Conservation (phyloP, 345 rosid species). For the Corchorus olitorius region DNA sequence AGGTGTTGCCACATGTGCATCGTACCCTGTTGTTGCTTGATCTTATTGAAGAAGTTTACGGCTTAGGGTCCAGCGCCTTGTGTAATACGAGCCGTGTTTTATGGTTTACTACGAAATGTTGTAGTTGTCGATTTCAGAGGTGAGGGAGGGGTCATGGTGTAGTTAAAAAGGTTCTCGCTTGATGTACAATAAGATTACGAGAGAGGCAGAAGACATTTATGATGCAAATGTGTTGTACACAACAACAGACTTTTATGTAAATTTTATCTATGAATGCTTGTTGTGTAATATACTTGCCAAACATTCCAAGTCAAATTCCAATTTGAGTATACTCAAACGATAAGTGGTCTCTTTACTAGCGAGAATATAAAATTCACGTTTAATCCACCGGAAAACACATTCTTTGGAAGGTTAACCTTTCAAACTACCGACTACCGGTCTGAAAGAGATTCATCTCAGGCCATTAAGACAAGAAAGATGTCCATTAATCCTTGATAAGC, state of each 20-base stretch:
- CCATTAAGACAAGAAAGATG: too few species aligned
- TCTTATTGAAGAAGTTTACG: neutral
- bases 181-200: conserved; percentile 15
- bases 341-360: neutral
- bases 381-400: too few species aligned
- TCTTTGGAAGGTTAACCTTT: too few species aligned
- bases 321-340: neutral
- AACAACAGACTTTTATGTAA: neutral
- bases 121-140: neutral
- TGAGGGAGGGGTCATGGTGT: neutral
- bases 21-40: conserved; percentile 76
- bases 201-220: neutral
- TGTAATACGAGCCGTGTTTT: neutral
- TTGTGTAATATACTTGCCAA: neutral
- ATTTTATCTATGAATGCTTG: neutral
- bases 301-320: neutral
- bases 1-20: conserved; percentile 96
- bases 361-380: too few species aligned
- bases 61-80: neutral
- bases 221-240: neutral
- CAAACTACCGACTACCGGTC: too few species aligned
- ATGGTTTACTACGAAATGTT: neutral
- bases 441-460: too few species aligned
- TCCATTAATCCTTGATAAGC: too few species aligned
- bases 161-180: conserved; percentile 1